phyloP scores from a whole-genome alignment of 768 basidiomycete genomes.

The Kondoa subrosea region DNA sequence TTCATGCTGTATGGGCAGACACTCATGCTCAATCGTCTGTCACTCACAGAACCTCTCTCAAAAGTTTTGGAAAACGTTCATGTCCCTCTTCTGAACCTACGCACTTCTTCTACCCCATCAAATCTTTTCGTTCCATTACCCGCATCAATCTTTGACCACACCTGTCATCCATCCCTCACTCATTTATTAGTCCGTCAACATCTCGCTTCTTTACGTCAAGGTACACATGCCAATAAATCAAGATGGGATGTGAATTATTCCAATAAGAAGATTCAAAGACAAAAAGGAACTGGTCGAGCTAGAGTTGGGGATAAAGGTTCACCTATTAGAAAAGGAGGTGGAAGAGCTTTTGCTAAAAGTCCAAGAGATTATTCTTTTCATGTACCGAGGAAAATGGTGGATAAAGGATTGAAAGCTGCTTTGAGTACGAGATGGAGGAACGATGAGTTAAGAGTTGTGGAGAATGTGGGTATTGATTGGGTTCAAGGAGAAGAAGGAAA shows the following conservation, averaged over 20 bases:
- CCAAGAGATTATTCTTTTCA: constrained; percentile 71
- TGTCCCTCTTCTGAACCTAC: background rate
- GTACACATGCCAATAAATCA: constrained; percentile 77
- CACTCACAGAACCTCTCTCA: background rate
- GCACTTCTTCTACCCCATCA: background rate
- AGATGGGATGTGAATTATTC: constrained; percentile 79
- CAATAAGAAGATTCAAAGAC: constrained; percentile 68
- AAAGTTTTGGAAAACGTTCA: background rate
- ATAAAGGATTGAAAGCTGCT: constrained; percentile 84
- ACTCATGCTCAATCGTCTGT: too few relatives aligned
- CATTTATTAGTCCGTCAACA: constrained; percentile 81
- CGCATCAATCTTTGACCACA: constrained; percentile 57
- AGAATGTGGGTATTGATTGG: constrained; percentile 51
- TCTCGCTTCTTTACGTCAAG: constrained; percentile 74
- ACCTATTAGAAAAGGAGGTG: constrained; percentile 79
- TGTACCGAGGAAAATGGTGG: constrained; percentile 76
- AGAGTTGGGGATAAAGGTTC: constrained; percentile 76
- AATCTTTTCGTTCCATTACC: constrained; percentile 32
- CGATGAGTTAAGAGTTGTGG: constrained; percentile 55
- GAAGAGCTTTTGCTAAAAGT: constrained; percentile 57
- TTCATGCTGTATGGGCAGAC: too few relatives aligned
- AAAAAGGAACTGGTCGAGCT: constrained; percentile 81
- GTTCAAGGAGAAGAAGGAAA: constrained; percentile 36
- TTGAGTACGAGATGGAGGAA: constrained; percentile 67
- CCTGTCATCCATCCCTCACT: constrained; percentile 77